phyloP scores from a whole-genome alignment of 371 early-diverging fungal species.

The Lichtheimia ramosa region DNA sequence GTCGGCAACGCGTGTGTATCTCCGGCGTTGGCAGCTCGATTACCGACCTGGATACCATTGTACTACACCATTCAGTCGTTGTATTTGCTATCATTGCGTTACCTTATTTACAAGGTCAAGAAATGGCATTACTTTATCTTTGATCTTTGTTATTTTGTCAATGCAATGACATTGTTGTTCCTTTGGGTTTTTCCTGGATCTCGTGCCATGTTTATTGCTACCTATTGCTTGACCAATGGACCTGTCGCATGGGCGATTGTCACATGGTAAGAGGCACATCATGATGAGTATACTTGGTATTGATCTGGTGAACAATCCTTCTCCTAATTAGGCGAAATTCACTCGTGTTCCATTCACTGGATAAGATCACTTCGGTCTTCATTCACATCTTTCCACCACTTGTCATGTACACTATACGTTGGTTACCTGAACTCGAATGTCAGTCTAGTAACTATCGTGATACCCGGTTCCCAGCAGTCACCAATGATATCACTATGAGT shows the following conservation, averaged over 20 bases:
- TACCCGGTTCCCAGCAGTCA: conserved; percentile 45
- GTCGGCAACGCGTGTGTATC: conserved; percentile 70
- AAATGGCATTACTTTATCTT: conserved; percentile 72
- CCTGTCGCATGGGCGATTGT: conserved; percentile 75
- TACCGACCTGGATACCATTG: conserved; percentile 59
- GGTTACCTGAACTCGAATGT: conserved; percentile 51
- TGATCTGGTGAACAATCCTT: not conserved
- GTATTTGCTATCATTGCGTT: conserved; percentile 52
- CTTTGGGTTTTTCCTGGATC: conserved; percentile 55
- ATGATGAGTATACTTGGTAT: not conserved
- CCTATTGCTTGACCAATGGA: conserved; percentile 63
- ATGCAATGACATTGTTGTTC: conserved; percentile 54
- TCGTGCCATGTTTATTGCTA: conserved; percentile 47
- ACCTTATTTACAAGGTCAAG: conserved; percentile 58
- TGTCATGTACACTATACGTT: conserved; percentile 60
- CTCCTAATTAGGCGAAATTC: conserved; percentile 50
- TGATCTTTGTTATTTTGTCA: conserved; percentile 74
- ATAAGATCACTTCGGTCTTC: conserved; percentile 73
- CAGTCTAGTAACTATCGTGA: conserved; percentile 28
- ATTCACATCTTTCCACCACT: conserved; percentile 74
- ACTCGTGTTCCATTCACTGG: conserved; percentile 68
- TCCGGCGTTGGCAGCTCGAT: conserved; percentile 54
- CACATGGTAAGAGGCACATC: conserved; percentile 55
- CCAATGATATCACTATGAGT: conserved; percentile 21
- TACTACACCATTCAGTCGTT: conserved; percentile 57